Percentiles rank a stretch among this genome's conserved stretches.
Evolutionary conservation across 345 rosid species (phyloP).

Genomic region (Cardamine chenopodiifolia): DNA sequence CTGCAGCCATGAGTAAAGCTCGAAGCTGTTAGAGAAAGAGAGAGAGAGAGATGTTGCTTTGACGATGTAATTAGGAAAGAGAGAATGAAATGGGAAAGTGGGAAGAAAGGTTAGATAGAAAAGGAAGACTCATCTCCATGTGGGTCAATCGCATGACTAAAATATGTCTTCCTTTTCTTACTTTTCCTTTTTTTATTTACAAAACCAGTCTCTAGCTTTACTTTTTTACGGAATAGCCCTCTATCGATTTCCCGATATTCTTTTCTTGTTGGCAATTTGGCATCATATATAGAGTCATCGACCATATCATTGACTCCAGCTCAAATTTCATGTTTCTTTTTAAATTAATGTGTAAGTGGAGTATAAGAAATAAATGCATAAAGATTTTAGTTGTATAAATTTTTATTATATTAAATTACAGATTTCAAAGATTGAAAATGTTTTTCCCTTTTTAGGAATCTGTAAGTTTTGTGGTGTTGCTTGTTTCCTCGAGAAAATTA

Average conservation of each 20-base stretch:
- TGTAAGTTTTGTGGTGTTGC: not conserved
- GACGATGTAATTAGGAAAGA: constrained; percentile 21
- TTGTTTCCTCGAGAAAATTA: not conserved
- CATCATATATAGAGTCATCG: not conserved
- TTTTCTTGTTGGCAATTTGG: not conserved
- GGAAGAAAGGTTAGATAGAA: constrained; percentile 34
- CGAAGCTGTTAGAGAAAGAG: constrained; percentile 20
- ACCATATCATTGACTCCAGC: not conserved
- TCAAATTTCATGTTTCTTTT: not conserved
- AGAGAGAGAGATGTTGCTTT: constrained; percentile 8
- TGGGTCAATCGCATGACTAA: constrained; percentile 31
- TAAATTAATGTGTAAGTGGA: not conserved
- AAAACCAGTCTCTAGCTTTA: not conserved
- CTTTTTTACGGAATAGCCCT: constrained; percentile 13
- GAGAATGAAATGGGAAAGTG: constrained; percentile 32
- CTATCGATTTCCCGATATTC: not conserved
- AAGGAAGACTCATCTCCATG: constrained; percentile 19
- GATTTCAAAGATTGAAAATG: not conserved
- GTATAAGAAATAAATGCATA: not conserved
- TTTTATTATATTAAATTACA: too few species aligned
- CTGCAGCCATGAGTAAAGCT: constrained; percentile 45
- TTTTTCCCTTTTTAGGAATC: not conserved
- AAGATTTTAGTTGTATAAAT: too few species aligned
- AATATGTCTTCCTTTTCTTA: constrained; percentile 14
- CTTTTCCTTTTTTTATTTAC: constrained; percentile 4